These are phyloP conservation scores for Gyromitra esculenta DNA, from an alignment of 2,329 filamentous ascomycete genomes.

Conservation along the genomic window DNA sequence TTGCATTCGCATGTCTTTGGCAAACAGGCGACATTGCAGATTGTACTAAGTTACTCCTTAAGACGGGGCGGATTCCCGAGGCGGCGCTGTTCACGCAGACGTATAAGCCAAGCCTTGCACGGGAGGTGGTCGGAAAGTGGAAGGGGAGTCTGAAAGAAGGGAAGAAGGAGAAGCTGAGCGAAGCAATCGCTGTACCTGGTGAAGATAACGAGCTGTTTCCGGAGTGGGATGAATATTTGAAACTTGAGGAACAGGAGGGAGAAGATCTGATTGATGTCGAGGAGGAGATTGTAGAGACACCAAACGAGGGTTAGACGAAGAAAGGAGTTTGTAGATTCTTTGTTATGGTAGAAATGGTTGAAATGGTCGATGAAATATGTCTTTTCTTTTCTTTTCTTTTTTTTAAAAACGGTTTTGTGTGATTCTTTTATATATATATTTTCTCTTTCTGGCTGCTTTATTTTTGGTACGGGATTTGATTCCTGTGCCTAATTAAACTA, in stretches of 20 bases:
- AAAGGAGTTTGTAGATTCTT: conserved; percentile 20
- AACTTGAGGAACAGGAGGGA: conserved; percentile 75
- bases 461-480: conserved; percentile 1
- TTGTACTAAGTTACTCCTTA: conserved; percentile 80
- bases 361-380: conserved; percentile 17
- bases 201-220: conserved; percentile 91
- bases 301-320: conserved; percentile 4
- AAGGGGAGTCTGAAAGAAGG: conserved; percentile 72
- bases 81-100: conserved; percentile 93
- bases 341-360: conserved; percentile 30
- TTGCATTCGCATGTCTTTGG: conserved; percentile 92
- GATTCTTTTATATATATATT: neutral
- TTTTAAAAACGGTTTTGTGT: conserved; percentile 10
- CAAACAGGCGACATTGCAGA: conserved; percentile 81
- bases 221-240: conserved; percentile 91
- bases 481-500: neutral
- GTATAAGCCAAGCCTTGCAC: conserved; percentile 84
- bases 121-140: conserved; percentile 77
- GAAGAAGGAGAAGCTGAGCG: conserved; percentile 87
- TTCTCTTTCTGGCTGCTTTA: neutral
- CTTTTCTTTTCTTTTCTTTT: neutral
- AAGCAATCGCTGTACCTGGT: conserved; percentile 82
- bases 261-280: conserved; percentile 61
- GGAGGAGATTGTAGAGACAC: conserved; percentile 54
- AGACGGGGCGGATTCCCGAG: conserved; percentile 82